Evolutionary conservation across 768 basidiomycete species (phyloP).

Genomic region (Leccinum arenicola): DNA sequence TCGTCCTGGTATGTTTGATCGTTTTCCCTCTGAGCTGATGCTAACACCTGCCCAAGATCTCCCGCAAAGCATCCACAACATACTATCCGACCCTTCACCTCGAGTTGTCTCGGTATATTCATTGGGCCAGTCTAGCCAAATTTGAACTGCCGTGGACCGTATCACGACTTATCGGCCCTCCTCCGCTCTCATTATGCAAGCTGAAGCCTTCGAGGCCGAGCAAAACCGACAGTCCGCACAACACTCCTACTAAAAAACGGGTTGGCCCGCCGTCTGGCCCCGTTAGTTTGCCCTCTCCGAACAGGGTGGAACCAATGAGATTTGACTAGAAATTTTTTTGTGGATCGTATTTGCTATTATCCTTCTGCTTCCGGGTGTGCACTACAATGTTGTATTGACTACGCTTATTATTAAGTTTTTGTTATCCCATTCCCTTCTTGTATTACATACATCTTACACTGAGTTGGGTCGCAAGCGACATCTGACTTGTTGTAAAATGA

Average conservation of each 20-base stretch:
- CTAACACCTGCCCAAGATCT: slow-evolving; percentile 52
- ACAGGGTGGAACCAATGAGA: slow-evolving; percentile 43
- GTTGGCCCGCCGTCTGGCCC: slow-evolving; percentile 15
- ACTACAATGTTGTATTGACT: slow-evolving; percentile 7
- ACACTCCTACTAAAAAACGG: slow-evolving; percentile 27
- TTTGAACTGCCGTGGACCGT: slow-evolving; percentile 82
- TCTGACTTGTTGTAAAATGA: slow-evolving; percentile 4
- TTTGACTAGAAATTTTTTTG: slow-evolving; percentile 30
- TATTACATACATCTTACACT: slow-evolving; percentile 13
- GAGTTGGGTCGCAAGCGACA: slow-evolving; percentile 9
- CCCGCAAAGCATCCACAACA: slow-evolving; percentile 90
- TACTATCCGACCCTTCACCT: slow-evolving; percentile 96
- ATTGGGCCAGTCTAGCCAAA: slow-evolving; percentile 58
- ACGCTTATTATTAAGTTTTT: slow-evolving; percentile 14
- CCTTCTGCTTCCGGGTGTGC: slow-evolving; percentile 4
- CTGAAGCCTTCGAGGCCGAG: slow-evolving; percentile 14
- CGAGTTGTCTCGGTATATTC: slow-evolving; percentile 86
- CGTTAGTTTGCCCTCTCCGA: slow-evolving; percentile 37
- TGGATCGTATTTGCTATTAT: not conserved
- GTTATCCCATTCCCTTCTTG: slow-evolving; percentile 14
- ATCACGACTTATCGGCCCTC: slow-evolving; percentile 73
- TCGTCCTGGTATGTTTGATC: slow-evolving; percentile 68
- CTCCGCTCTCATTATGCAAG: slow-evolving; percentile 64
- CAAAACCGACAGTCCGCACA: slow-evolving; percentile 14
- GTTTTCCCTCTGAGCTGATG: not conserved